phyloP scores from a whole-genome alignment of 768 basidiomycete species.

The Serendipita sp. region DNA sequence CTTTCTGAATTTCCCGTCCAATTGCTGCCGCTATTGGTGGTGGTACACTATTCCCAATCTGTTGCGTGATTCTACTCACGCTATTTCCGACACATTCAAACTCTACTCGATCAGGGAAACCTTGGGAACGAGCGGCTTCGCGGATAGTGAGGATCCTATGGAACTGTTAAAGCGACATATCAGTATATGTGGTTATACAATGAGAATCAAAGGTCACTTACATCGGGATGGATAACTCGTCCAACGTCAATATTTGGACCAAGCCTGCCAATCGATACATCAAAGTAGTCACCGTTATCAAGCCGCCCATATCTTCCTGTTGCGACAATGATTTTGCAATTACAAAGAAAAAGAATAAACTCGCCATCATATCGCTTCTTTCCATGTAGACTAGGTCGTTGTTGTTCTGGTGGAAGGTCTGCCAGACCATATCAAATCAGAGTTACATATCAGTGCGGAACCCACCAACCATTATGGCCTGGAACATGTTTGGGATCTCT shows the following conservation, averaged over 20 bases:
- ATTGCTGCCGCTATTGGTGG: neutral
- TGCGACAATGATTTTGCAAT: neutral
- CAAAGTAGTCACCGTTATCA: neutral
- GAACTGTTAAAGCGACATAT: conserved; percentile 26
- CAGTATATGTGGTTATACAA: neutral
- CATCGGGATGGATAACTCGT: conserved; percentile 48
- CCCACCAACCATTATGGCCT: neutral
- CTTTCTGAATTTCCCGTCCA: conserved; percentile 5
- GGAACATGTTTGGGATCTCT: neutral
- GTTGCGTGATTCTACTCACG: conserved; percentile 35
- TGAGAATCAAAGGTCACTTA: conserved; percentile 19
- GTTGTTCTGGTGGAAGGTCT: neutral
- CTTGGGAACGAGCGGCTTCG: conserved; percentile 65
- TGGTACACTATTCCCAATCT: conserved; percentile 4
- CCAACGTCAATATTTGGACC: conserved; percentile 33
- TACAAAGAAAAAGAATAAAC: neutral
- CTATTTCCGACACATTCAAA: conserved; percentile 38
- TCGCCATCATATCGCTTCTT: neutral
- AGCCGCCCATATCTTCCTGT: neutral
- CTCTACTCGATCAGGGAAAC: conserved; percentile 58
- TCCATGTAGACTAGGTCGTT: neutral
- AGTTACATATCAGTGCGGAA: neutral
- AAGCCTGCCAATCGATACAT: neutral
- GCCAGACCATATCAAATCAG: too few species aligned
- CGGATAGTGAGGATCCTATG: conserved; percentile 56